These are phyloP conservation scores for Chloris gayana DNA, from an alignment of 176 grass and related monocot species.

Conservation along the genomic window DNA sequence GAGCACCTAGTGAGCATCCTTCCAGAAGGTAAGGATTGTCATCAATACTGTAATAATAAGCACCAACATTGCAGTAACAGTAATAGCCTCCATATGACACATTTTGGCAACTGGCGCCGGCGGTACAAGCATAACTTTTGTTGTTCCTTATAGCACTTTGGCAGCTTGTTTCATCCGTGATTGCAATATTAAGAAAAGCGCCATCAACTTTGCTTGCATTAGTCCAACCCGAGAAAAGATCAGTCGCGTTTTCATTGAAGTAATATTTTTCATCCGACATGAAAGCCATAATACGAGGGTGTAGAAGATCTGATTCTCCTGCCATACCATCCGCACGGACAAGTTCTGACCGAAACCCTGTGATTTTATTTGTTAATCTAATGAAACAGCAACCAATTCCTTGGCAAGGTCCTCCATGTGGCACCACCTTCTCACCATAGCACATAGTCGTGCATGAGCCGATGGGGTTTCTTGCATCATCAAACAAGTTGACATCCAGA, in stretches of 20 bases:
- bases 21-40: not conserved
- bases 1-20: not conserved
- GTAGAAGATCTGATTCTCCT: not conserved
- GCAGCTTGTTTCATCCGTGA: slow-evolving; percentile 46
- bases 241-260: accelerated
- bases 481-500: not conserved
- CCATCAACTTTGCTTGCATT: not conserved
- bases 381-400: slow-evolving; percentile 23
- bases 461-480: not conserved
- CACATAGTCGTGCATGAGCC: slow-evolving; percentile 4
- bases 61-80: not conserved
- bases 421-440: not conserved
- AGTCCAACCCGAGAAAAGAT: not conserved
- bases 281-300: not conserved
- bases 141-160: not conserved
- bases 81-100: not conserved
- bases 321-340: not conserved
- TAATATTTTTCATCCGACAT: accelerated
- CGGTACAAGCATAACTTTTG: not conserved
- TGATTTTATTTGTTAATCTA: accelerated
- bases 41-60: too few species aligned
- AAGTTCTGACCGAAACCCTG: not conserved
- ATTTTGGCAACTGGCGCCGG: accelerated
- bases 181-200: accelerated
- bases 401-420: not conserved